Evolutionary conservation across 768 basidiomycete species (phyloP), one percentile per base, ranked within the genome.

Genomic region (Exsudoporus frostii): DNA sequence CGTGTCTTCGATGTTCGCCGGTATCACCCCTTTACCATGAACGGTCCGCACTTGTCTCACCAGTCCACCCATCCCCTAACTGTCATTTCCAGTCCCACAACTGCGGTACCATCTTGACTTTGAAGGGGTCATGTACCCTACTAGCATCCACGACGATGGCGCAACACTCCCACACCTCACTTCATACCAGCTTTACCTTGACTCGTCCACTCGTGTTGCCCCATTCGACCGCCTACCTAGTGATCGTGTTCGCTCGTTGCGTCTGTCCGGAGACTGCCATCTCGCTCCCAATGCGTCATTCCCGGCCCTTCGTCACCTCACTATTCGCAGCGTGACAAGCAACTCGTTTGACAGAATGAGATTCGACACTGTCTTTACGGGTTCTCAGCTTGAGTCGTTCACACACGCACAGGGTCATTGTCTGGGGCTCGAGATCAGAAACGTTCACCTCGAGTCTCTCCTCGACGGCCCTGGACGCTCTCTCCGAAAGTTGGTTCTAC

Each of bases 121-220:
- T 56, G 74, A 76, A 54, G 55, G 64, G n/a, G 69, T 70, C 6
- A 69, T 76, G 66, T 75, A 69, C 44, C 75, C 73, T 13, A 1
- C 36, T 22, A 7, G 15, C 0, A n/a, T 22, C 33, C 45, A 27
- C 29, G 22, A 10, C 9, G 53, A 45, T 25, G 11, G 27, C 30
- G 24, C 14, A 14, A 29, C 45, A 24, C 51, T 45, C 20, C 43
- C 60, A 14, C 51, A 20, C 53, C 64, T 74, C 15, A 29, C 45
- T 19, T 54, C 63, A 1, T 73, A 76, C 54, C 70, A 74, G 54
- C 64, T 75, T 7, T 63, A 65, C 47, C 45, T 75, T 40, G 54
- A 57, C 48, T 60, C 72, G 7, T 58, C 59, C 19, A 74, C 70
- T 15, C 58, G 66, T 32, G 61, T 58, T 11, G 43, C 56, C 48